These are phyloP conservation scores for Takakia lepidozioides DNA, from an alignment of 225 moss, liverwort and hornwort species.

Conservation along the genomic window DNA sequence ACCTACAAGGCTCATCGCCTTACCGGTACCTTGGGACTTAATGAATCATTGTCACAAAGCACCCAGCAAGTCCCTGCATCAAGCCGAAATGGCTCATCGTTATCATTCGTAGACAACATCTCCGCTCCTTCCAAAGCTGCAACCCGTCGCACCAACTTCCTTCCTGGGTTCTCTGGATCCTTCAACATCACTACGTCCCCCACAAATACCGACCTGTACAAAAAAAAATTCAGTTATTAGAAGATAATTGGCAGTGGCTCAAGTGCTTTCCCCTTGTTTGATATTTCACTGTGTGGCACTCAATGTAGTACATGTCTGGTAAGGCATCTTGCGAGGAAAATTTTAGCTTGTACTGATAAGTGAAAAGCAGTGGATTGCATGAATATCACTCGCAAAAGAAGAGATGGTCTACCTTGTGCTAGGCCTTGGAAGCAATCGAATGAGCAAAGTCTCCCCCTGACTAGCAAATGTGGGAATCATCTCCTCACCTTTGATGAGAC, in stretches of 20 bases:
- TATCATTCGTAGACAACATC: slow-evolving; percentile 72
- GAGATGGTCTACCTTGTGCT: slow-evolving; percentile 46
- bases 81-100: slow-evolving; percentile 65
- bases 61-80: slow-evolving; percentile 87
- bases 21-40: slow-evolving; percentile 70
- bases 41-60: slow-evolving; percentile 79
- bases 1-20: not conserved
- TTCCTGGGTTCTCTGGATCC: slow-evolving; percentile 78
- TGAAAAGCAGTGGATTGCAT: too few species aligned
- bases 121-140: slow-evolving; percentile 98
- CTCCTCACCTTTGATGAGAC: slow-evolving; percentile 75
- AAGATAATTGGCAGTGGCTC: not conserved
- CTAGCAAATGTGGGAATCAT: slow-evolving; percentile 92
- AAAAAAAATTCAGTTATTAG: too few species aligned
- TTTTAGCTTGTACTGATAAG: too few species aligned
- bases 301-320: too few species aligned
- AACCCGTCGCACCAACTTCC: slow-evolving; percentile 79
- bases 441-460: slow-evolving; percentile 85
- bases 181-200: slow-evolving; percentile 97
- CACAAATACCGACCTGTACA: slow-evolving; percentile 87
- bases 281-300: too few species aligned
- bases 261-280: too few species aligned
- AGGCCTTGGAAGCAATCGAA: slow-evolving; percentile 79
- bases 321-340: too few species aligned
- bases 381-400: too few species aligned